A percentile compares a stretch with the other conserved stretches of the same genome.
Conservation (phyloP, 202 grass and related monocot species). For the Dendrocalamus latiflorus region DNA sequence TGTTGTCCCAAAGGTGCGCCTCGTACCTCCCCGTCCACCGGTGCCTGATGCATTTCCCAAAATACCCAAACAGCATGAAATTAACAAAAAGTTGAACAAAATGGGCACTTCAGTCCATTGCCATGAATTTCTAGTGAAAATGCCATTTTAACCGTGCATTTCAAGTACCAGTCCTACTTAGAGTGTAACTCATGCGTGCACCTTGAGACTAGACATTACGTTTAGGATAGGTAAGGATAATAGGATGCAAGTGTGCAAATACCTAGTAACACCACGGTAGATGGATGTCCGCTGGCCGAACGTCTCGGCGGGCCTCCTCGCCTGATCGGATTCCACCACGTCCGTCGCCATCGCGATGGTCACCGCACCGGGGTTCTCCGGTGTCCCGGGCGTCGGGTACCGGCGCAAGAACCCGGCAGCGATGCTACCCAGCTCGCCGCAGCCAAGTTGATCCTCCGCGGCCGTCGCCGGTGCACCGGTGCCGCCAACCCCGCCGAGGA, state of each 20-base stretch:
- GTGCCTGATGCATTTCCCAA: slow-evolving; percentile 39
- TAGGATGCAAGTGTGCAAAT: neutral
- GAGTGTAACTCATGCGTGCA: neutral
- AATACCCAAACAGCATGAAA: neutral
- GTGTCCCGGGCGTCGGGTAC: slow-evolving; percentile 16
- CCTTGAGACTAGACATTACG: neutral
- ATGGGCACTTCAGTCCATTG: neutral
- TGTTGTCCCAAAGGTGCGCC: slow-evolving; percentile 96
- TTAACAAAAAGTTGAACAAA: slow-evolving; percentile 1
- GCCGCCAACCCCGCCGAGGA: slow-evolving; percentile 46
- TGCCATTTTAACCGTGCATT: neutral
- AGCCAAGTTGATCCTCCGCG: slow-evolving; percentile 13
- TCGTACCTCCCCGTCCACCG: slow-evolving; percentile 89
- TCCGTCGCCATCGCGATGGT: slow-evolving; percentile 34
- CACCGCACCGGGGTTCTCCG: slow-evolving; percentile 22
- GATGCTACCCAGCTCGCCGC: slow-evolving; percentile 72
- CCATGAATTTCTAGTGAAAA: neutral
- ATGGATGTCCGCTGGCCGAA: slow-evolving; percentile 90
- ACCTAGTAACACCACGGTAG: slow-evolving; percentile 93
- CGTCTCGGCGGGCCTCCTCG: slow-evolving; percentile 40
- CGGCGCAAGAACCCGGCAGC: slow-evolving; percentile 59
- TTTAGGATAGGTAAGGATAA: neutral
- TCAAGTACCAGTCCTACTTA: neutral
- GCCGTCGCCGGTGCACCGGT: neutral
- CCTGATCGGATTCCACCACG: slow-evolving; percentile 36